A percentile compares a stretch with the other conserved stretches of the same genome.
Evolutionary conservation across 768 basidiomycete species (phyloP).

Genomic region (Amanita polypyramis): DNA sequence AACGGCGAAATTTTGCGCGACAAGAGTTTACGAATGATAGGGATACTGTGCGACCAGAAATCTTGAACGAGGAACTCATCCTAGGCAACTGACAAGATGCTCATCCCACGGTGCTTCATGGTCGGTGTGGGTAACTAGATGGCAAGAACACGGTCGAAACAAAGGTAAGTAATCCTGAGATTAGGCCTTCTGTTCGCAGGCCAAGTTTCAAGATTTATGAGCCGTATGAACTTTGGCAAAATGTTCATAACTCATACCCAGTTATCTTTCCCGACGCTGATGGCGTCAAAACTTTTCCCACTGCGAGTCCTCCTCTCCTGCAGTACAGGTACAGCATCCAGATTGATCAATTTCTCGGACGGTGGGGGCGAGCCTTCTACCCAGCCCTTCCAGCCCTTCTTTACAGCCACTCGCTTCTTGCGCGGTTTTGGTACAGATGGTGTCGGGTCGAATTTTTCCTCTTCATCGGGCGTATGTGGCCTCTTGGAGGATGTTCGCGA

Average conservation of each 20-base stretch:
- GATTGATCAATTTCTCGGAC: conserved; percentile 72
- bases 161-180: background rate
- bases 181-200: background rate
- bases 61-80: background rate
- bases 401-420: conserved; percentile 54
- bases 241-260: conserved; percentile 44
- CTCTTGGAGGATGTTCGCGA: conserved; percentile 76
- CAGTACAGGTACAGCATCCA: conserved; percentile 61
- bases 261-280: conserved; percentile 64
- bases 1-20: background rate
- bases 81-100: background rate
- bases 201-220: conserved; percentile 6
- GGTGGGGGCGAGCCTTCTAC: conserved; percentile 78
- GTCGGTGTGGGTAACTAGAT: conserved; percentile 1
- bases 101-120: background rate
- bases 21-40: background rate
- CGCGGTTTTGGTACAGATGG: conserved; percentile 23
- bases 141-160: background rate
- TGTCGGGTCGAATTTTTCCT: conserved; percentile 26
- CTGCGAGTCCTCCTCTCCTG: conserved; percentile 73
- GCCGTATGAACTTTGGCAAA: background rate
- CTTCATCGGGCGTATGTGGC: conserved; percentile 64
- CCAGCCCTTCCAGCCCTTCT: conserved; percentile 89
- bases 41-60: background rate
- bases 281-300: conserved; percentile 78